A percentile compares a stretch with the other conserved stretches of the same genome.
These are phyloP conservation scores for Auricularia cornea DNA, from an alignment of 768 basidiomycete species.

Conservation along the genomic window DNA sequence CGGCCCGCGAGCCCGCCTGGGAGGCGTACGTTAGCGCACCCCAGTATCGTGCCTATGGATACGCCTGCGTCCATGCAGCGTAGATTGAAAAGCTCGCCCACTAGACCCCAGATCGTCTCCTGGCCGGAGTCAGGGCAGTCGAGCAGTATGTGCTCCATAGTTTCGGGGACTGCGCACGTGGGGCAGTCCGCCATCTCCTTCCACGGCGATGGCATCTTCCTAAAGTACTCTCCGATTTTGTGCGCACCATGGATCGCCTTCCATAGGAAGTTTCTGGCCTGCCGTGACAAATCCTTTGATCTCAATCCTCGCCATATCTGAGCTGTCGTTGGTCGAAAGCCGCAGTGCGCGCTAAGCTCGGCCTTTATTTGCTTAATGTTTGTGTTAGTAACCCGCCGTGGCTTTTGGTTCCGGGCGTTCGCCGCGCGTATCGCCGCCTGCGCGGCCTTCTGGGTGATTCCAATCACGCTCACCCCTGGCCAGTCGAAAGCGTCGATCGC, in stretches of 20 bases:
- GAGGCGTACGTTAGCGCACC: neutral
- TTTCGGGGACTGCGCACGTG: constrained; percentile 8
- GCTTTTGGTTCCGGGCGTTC: too few species aligned
- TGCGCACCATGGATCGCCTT: constrained; percentile 14
- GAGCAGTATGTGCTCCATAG: constrained; percentile 17
- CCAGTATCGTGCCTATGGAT: neutral
- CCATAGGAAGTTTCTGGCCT: constrained; percentile 7
- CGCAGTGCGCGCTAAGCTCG: neutral
- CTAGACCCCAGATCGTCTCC: constrained; percentile 11
- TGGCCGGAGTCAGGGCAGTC: constrained; percentile 14
- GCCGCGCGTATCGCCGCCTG: too few species aligned
- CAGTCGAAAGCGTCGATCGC: too few species aligned
- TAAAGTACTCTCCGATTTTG: constrained; percentile 10
- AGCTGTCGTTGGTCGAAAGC: neutral
- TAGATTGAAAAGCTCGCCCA: constrained; percentile 3
- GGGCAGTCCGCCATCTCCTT: constrained; percentile 8
- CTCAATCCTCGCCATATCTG: neutral
- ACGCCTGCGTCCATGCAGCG: neutral
- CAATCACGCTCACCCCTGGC: too few species aligned
- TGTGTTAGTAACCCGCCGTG: too few species aligned
- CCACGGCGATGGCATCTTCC: neutral
- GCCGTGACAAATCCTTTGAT: neutral
- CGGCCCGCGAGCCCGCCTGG: neutral
- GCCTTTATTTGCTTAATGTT: too few species aligned
- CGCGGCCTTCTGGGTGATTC: too few species aligned